Conservation (phyloP, 2,329 filamentous ascomycete genomes). For the Curvularia lunata region DNA sequence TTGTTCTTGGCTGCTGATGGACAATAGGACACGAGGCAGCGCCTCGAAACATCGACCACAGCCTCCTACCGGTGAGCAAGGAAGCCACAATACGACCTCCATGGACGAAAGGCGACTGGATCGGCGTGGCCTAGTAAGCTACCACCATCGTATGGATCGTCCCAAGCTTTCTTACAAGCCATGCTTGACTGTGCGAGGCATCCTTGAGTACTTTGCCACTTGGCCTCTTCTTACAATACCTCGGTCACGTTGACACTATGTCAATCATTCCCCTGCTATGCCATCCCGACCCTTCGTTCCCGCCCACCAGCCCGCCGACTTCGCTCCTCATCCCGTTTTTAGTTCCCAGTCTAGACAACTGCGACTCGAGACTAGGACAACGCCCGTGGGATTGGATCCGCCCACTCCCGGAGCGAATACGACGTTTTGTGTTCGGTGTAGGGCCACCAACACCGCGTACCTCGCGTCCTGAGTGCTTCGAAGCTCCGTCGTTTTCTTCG, state of each 20-base stretch:
- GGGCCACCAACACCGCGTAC: constrained; percentile 6
- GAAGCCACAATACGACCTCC: constrained; percentile 3
- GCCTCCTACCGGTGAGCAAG: background rate
- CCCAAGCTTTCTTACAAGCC: background rate
- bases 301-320: constrained; percentile 3
- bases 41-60: background rate
- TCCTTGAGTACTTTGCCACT: constrained; percentile 15
- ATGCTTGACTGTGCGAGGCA: background rate
- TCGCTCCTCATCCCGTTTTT: background rate
- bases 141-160: background rate
- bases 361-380: background rate
- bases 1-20: background rate
- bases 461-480: constrained; percentile 7
- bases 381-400: background rate
- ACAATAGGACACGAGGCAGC: background rate
- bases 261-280: constrained; percentile 12
- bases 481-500: background rate
- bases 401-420: background rate
- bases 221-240: constrained; percentile 11
- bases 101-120: background rate
- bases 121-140: background rate
- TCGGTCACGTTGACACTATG: background rate
- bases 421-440: constrained; percentile 4
- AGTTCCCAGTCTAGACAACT: background rate
- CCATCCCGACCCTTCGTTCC: constrained; percentile 13